Evolutionary conservation across 345 rosid species (phyloP).

Genomic region (Citrus australasica): DNA sequence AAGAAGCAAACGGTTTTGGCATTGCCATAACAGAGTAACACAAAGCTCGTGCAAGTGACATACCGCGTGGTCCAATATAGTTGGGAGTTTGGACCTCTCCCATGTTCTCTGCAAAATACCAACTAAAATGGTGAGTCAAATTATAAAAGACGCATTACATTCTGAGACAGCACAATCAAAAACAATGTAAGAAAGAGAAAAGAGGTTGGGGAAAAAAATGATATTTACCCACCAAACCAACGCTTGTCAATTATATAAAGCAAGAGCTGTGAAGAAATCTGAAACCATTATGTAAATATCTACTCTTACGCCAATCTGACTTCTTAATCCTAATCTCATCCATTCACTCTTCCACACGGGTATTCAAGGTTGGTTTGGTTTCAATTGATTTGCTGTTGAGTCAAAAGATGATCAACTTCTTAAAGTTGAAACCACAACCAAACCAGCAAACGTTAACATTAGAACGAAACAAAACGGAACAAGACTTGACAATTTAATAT

Average conservation of each 20-base stretch:
- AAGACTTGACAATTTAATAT: background rate
- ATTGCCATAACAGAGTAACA: background rate
- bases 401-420: background rate
- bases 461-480: background rate
- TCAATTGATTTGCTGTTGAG: background rate
- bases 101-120: conserved; percentile 70
- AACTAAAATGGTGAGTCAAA: conserved; percentile 11
- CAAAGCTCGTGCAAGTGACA: background rate
- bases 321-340: background rate
- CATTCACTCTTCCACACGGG: background rate
- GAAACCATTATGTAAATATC: background rate
- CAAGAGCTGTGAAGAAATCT: background rate
- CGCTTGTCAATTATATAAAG: background rate
- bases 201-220: background rate
- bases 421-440: background rate
- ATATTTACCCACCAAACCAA: background rate
- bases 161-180: no score
- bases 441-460: background rate
- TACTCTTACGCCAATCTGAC: background rate
- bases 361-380: background rate
- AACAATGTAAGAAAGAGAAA: no score
- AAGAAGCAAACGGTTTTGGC: background rate
- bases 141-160: no score
- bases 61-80: conserved; percentile 79
- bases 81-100: conserved; percentile 88